A percentile compares a stretch with the other conserved stretches of the same genome.
Evolutionary conservation across 164 flowering plant genomes (phyloP).

Genomic region (Vitis amurensis): DNA sequence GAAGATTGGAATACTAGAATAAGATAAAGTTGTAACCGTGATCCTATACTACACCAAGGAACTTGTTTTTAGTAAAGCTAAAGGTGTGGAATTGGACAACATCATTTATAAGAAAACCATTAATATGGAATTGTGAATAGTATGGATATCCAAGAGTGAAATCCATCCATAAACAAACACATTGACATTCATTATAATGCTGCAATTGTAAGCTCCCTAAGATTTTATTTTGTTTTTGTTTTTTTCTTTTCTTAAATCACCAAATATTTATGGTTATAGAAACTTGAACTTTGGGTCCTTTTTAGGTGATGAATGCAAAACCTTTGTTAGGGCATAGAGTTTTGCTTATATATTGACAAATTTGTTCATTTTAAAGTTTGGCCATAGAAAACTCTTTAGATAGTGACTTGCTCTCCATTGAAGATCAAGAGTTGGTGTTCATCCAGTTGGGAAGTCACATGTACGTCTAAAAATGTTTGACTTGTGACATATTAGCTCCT

Average conservation of each 20-base stretch:
- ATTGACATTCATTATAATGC: slow-evolving; percentile 56
- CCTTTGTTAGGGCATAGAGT: slow-evolving; percentile 24
- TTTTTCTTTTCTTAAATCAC: no score
- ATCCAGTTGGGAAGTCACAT: no score
- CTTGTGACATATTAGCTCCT: no score
- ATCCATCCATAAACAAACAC: slow-evolving; percentile 72
- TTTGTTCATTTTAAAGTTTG: no score
- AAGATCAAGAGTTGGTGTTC: no score
- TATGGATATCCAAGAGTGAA: slow-evolving; percentile 96
- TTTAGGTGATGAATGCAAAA: slow-evolving; percentile 74
- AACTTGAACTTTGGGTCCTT: not conserved
- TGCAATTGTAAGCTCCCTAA: slow-evolving; percentile 60
- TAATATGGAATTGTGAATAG: slow-evolving; percentile 81
- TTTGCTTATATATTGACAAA: no score
- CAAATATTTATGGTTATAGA: no score
- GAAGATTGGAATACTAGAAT: slow-evolving; percentile 88
- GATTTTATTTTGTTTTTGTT: not conserved
- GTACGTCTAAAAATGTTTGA: no score
- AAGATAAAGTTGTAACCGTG: slow-evolving; percentile 66
- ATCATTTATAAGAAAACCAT: slow-evolving; percentile 43
- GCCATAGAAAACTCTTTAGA: no score
- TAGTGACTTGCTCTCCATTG: no score
- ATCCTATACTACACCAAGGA: slow-evolving; percentile 90
- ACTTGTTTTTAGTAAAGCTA: slow-evolving; percentile 57
- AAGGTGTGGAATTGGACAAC: slow-evolving; percentile 78